These are phyloP conservation scores for Actinomortierella wolfii DNA, from an alignment of 371 early-diverging fungal species.

Conservation along the genomic window DNA sequence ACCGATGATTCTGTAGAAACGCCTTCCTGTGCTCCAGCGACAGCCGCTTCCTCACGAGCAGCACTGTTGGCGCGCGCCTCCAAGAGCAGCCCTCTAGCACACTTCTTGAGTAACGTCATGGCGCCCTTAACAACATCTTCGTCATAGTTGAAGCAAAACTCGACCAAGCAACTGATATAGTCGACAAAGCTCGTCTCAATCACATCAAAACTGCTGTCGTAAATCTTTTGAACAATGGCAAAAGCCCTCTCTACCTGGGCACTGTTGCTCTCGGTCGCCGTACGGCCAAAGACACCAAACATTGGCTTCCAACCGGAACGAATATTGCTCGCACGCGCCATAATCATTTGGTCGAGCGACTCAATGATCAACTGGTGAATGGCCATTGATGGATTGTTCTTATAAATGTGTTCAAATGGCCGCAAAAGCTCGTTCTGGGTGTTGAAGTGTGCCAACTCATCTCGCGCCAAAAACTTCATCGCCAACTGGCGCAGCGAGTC, in stretches of 20 bases:
- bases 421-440: slow-evolving; percentile 71
- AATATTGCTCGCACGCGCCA: slow-evolving; percentile 52
- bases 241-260: slow-evolving; percentile 58
- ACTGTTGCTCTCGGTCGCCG: slow-evolving; percentile 52
- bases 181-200: slow-evolving; percentile 68
- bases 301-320: slow-evolving; percentile 79
- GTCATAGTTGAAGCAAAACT: slow-evolving; percentile 64
- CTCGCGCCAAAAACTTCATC: slow-evolving; percentile 76
- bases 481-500: slow-evolving; percentile 73
- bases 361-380: slow-evolving; percentile 68
- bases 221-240: slow-evolving; percentile 59
- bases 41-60: slow-evolving; percentile 26
- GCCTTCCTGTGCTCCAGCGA: slow-evolving; percentile 4
- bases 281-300: slow-evolving; percentile 63
- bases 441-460: slow-evolving; percentile 72
- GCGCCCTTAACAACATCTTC: slow-evolving; percentile 64
- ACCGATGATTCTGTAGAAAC: slow-evolving; percentile 18
- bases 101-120: slow-evolving; percentile 60
- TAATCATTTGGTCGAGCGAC: slow-evolving; percentile 51
- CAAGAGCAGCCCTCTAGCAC: slow-evolving; percentile 49
- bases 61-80: slow-evolving; percentile 34
- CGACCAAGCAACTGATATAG: slow-evolving; percentile 67
- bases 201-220: slow-evolving; percentile 56
- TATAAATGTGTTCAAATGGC: slow-evolving; percentile 76
- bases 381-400: slow-evolving; percentile 51